Evolutionary conservation across 129 eudicot species (phyloP).

Genomic region (Erigeron canadensis): DNA sequence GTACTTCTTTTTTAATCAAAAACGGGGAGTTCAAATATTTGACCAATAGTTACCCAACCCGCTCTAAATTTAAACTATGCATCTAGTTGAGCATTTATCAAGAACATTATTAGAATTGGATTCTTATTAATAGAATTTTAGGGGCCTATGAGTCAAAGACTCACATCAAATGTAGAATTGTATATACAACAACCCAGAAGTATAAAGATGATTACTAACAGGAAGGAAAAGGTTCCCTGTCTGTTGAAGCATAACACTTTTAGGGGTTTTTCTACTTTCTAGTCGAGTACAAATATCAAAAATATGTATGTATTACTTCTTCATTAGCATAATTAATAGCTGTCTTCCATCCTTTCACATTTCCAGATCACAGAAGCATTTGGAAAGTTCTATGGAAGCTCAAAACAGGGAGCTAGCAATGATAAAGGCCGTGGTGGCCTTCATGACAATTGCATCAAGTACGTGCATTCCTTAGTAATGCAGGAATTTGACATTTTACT

Average conservation of each 20-base stretch:
- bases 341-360: conserved; percentile 23
- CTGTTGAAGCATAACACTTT: conserved; percentile 4
- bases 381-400: conserved; percentile 93
- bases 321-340: neutral
- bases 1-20: no score
- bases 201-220: neutral
- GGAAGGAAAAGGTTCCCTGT: neutral
- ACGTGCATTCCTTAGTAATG: conserved; percentile 7
- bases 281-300: neutral
- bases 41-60: no score
- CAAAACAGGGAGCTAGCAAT: conserved; percentile 62
- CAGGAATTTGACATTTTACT: neutral
- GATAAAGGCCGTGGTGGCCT: conserved; percentile 58
- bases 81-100: no score
- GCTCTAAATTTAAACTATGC: no score
- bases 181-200: neutral
- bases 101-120: no score
- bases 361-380: conserved; percentile 85
- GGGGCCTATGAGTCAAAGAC: neutral
- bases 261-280: neutral
- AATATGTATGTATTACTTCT: neutral
- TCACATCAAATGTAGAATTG: neutral
- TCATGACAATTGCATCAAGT: conserved; percentile 97
- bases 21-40: no score
- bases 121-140: no score